Conservation (phyloP, 164 flowering plant genomes). For the Protea cynaroides region DNA sequence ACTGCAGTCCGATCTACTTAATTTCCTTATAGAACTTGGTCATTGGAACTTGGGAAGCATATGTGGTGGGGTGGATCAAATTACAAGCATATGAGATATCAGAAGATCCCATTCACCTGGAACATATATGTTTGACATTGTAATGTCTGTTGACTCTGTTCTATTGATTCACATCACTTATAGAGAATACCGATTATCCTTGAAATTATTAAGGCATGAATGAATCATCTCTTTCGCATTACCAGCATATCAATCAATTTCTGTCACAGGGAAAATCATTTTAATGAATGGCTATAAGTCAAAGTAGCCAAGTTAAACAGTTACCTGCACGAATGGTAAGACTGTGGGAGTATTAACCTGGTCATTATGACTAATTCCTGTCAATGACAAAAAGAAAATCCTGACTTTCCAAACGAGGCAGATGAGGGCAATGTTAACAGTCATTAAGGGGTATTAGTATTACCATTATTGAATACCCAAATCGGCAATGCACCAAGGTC, state of each 20-base stretch:
- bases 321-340: conserved; percentile 76
- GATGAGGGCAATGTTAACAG: neutral
- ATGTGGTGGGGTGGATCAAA: neutral
- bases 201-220: neutral
- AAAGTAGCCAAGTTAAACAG: conserved; percentile 3
- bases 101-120: neutral
- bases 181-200: conserved; percentile 1
- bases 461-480: conserved; percentile 97
- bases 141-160: too few relatives aligned
- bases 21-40: neutral
- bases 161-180: neutral
- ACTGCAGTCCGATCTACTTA: too few relatives aligned
- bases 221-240: neutral
- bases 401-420: neutral
- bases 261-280: neutral
- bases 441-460: neutral
- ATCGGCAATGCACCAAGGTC: conserved; percentile 73
- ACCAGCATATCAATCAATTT: neutral
- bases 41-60: neutral
- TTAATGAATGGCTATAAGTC: too few relatives aligned
- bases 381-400: conserved; percentile 5
- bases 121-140: neutral
- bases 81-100: neutral
- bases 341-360: conserved; percentile 57
- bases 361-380: conserved; percentile 86